Conservation (phyloP, 495 filamentous ascomycete genomes). For the Trichoderma orchidacearum region DNA sequence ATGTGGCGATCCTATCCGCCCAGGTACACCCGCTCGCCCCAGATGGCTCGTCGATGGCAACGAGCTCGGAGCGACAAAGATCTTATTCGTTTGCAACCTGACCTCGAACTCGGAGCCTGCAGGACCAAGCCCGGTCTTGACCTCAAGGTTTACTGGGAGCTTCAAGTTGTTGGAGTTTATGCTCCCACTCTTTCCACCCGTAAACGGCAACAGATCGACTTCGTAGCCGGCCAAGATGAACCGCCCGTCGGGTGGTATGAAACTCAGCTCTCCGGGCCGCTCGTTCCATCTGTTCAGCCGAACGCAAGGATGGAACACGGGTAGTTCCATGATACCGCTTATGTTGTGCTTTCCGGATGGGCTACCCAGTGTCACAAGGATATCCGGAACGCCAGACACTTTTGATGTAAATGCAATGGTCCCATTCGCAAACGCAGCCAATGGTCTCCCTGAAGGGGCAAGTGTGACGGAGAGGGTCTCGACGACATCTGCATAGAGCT, state of each 20-base stretch:
- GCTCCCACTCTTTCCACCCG: slow-evolving; percentile 22
- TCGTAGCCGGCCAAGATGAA: slow-evolving; percentile 93
- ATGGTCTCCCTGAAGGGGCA: slow-evolving; percentile 74
- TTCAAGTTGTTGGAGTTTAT: slow-evolving; percentile 46
- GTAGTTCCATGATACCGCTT: slow-evolving; percentile 62
- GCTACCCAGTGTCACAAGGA: slow-evolving; percentile 64
- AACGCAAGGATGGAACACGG: slow-evolving; percentile 95
- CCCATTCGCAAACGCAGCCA: slow-evolving; percentile 78
- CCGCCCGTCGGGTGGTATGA: slow-evolving; percentile 89
- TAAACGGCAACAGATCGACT: slow-evolving; percentile 69
- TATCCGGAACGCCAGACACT: slow-evolving; percentile 85
- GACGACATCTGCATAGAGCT: slow-evolving; percentile 92
- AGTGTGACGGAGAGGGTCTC: slow-evolving; percentile 79
- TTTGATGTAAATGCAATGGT: slow-evolving; percentile 93
- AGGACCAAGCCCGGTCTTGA: slow-evolving; percentile 64
- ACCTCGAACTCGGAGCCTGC: slow-evolving; percentile 80
- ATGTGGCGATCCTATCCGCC: slow-evolving; percentile 22
- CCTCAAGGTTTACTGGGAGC: slow-evolving; percentile 67
- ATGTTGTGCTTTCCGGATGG: slow-evolving; percentile 66
- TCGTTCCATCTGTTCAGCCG: slow-evolving; percentile 75
- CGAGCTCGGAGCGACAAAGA: slow-evolving; percentile 35
- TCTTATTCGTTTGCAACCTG: slow-evolving; percentile 53
- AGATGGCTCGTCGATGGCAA: slow-evolving; percentile 4
- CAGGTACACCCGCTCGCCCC: slow-evolving; percentile 39
- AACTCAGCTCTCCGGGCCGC: slow-evolving; percentile 77